Evolutionary conservation across 2,329 filamentous ascomycete genomes (phyloP).

Genomic region (Paecilomyces sp.): DNA sequence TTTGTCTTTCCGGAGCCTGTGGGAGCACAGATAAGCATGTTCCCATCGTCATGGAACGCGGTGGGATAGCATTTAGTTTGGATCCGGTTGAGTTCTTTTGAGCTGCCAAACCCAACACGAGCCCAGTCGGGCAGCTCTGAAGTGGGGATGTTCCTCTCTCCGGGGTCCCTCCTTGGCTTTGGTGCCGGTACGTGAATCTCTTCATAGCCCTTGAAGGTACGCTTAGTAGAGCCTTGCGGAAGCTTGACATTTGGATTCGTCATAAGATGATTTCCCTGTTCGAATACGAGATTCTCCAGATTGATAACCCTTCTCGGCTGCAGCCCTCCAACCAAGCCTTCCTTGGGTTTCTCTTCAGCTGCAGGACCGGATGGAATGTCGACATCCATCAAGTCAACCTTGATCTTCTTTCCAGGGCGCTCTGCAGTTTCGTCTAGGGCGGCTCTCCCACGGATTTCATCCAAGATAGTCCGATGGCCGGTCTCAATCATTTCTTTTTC

Average conservation of each 20-base stretch:
- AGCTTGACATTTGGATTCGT: slow-evolving; percentile 95
- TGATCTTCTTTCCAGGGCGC: slow-evolving; percentile 72
- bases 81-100: slow-evolving; percentile 86
- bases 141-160: slow-evolving; percentile 74
- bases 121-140: slow-evolving; percentile 91
- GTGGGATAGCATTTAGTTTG: slow-evolving; percentile 89
- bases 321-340: slow-evolving; percentile 71
- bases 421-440: slow-evolving; percentile 49
- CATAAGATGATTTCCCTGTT: slow-evolving; percentile 98
- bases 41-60: slow-evolving; percentile 89
- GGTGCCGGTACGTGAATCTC: slow-evolving; percentile 95
- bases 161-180: slow-evolving; percentile 74
- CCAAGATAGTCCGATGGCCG: slow-evolving; percentile 77
- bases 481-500: slow-evolving; percentile 89
- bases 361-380: slow-evolving; percentile 60
- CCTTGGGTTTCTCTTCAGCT: slow-evolving; percentile 48
- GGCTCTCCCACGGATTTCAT: slow-evolving; percentile 72
- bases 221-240: slow-evolving; percentile 89
- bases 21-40: slow-evolving; percentile 95
- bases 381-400: slow-evolving; percentile 77
- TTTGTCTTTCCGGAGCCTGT: slow-evolving; percentile 98
- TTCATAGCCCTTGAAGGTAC: slow-evolving; percentile 95
- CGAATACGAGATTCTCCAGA: slow-evolving; percentile 90
- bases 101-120: slow-evolving; percentile 72
- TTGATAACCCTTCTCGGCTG: slow-evolving; percentile 86